Evolutionary conservation across 192 early-diverging fungal genomes (phyloP).

Genomic region (Backusella mclennaniae): DNA sequence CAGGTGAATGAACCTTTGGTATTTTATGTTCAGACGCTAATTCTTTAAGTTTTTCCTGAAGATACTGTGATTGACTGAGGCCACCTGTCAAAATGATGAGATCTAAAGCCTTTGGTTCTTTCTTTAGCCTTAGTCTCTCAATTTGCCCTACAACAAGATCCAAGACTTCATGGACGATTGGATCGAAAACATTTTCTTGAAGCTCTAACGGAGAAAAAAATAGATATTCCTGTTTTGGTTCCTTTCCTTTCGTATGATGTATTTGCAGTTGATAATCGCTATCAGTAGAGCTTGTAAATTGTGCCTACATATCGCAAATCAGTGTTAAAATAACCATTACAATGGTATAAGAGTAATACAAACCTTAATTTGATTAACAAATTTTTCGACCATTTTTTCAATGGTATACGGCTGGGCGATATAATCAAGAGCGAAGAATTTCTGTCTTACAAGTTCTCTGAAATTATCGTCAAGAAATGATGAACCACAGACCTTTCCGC

Average conservation of each 20-base stretch:
- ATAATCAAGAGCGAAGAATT: neutral
- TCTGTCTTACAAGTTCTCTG: slow-evolving; percentile 24
- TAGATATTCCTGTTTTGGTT: slow-evolving; percentile 35
- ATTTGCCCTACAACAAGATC: slow-evolving; percentile 44
- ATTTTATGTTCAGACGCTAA: slow-evolving; percentile 29
- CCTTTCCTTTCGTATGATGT: slow-evolving; percentile 35
- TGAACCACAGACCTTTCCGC: slow-evolving; percentile 42
- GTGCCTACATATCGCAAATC: slow-evolving; percentile 40
- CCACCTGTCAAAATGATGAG: slow-evolving; percentile 52
- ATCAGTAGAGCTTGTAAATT: slow-evolving; percentile 41
- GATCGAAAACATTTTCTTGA: slow-evolving; percentile 46
- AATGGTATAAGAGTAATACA: slow-evolving; percentile 26
- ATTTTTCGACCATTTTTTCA: slow-evolving; percentile 14
- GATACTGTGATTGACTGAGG: slow-evolving; percentile 51
- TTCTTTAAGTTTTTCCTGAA: slow-evolving; percentile 39
- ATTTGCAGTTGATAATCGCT: slow-evolving; percentile 27
- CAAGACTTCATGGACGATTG: slow-evolving; percentile 45
- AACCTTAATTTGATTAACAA: slow-evolving; percentile 9
- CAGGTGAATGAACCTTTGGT: slow-evolving; percentile 34
- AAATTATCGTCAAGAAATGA: slow-evolving; percentile 44
- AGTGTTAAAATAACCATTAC: slow-evolving; percentile 25
- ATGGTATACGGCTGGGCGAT: neutral
- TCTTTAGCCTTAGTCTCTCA: slow-evolving; percentile 24
- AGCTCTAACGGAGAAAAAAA: slow-evolving; percentile 41
- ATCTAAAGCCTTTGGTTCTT: slow-evolving; percentile 12